phyloP scores from a whole-genome alignment of 176 grass and related monocot species.

The Musa acuminata region DNA sequence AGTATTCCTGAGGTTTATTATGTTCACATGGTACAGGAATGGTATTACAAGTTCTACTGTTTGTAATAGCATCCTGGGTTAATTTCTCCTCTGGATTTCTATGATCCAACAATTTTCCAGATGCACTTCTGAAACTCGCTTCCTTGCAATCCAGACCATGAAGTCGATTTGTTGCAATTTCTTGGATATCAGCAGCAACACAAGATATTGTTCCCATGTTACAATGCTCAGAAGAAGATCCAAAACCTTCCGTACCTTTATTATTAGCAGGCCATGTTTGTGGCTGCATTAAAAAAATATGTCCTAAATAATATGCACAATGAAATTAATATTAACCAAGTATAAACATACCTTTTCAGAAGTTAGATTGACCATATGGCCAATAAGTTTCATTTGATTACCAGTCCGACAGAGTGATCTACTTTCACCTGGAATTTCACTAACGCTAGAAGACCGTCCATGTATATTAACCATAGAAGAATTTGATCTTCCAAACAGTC shows the following conservation, averaged over 20 bases:
- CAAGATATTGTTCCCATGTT: slow-evolving; percentile 19
- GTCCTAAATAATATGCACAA: slow-evolving; percentile 23
- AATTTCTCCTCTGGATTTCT: not conserved
- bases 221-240: slow-evolving; percentile 20
- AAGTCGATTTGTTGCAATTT: slow-evolving; percentile 21
- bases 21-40: not conserved
- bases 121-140: slow-evolving; percentile 15
- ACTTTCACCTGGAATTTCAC: slow-evolving; percentile 31
- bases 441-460: slow-evolving; percentile 28
- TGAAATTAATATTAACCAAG: not conserved
- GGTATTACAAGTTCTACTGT: slow-evolving; percentile 5
- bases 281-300: slow-evolving; percentile 13
- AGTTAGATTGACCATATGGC: slow-evolving; percentile 18
- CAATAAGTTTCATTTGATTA: slow-evolving; percentile 28
- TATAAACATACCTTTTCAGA: slow-evolving; percentile 29
- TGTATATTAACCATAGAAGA: slow-evolving; percentile 27
- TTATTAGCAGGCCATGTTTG: slow-evolving; percentile 30
- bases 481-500: slow-evolving; percentile 22
- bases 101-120: slow-evolving; percentile 9
- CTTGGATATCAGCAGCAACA: slow-evolving; percentile 24
- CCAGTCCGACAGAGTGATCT: slow-evolving; percentile 13
- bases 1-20: slow-evolving; percentile 21
- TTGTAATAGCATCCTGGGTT: not conserved
- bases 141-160: slow-evolving; percentile 24
- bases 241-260: slow-evolving; percentile 32